Conservation (phyloP, 306 rosid genomes). For the Medicago ruthenica region DNA sequence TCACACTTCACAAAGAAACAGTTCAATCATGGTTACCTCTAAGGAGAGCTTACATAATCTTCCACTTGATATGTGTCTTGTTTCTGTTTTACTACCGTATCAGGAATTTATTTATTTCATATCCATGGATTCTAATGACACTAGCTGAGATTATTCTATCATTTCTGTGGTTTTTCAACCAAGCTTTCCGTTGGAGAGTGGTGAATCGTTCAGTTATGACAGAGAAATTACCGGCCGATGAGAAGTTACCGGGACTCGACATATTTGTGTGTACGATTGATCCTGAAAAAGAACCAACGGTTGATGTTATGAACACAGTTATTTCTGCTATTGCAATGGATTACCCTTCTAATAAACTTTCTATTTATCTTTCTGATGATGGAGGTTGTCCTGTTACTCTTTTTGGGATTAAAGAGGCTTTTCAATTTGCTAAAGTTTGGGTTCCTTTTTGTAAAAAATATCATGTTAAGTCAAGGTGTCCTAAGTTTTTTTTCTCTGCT, state of each 20-base stretch:
- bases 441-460: slow-evolving; percentile 54
- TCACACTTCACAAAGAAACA: slow-evolving; percentile 40
- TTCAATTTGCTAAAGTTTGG: slow-evolving; percentile 51
- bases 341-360: slow-evolving; percentile 49
- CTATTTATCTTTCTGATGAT: slow-evolving; percentile 60
- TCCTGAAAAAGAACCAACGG: slow-evolving; percentile 50
- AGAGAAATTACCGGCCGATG: slow-evolving; percentile 37
- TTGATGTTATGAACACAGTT: slow-evolving; percentile 52
- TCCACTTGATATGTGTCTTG: slow-evolving; percentile 16
- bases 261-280: slow-evolving; percentile 59
- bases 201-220: slow-evolving; percentile 19
- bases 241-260: slow-evolving; percentile 47
- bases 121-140: slow-evolving; percentile 39
- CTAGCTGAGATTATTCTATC: slow-evolving; percentile 30
- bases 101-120: neutral
- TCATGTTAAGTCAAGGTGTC: slow-evolving; percentile 49
- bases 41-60: slow-evolving; percentile 24
- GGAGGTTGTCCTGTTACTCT: slow-evolving; percentile 41
- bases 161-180: slow-evolving; percentile 42
- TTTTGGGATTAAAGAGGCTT: slow-evolving; percentile 44
- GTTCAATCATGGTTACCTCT: slow-evolving; percentile 40
- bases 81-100: slow-evolving; percentile 42
- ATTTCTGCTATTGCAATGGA: slow-evolving; percentile 54
- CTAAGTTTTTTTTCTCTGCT: slow-evolving; percentile 47
- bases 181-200: slow-evolving; percentile 45